These are phyloP conservation scores for Gynandropsis gynandra DNA, from an alignment of 345 rosid genomes.

Conservation along the genomic window DNA sequence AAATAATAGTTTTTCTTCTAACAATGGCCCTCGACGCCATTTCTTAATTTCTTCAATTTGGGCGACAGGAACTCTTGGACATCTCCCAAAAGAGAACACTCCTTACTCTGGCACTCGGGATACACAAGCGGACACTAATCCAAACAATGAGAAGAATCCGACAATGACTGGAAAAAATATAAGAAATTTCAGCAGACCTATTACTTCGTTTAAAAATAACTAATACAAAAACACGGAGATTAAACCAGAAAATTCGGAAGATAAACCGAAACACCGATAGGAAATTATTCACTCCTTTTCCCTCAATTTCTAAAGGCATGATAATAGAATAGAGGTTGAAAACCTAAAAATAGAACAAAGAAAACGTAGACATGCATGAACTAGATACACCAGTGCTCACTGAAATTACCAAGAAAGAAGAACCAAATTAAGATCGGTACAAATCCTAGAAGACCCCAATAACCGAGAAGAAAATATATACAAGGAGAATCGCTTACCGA, in stretches of 20 bases:
- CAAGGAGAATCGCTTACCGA: slow-evolving; percentile 13
- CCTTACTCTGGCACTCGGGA: slow-evolving; percentile 21
- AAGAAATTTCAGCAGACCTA: slow-evolving; percentile 2
- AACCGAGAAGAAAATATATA: too few relatives aligned
- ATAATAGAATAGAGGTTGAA: not conserved
- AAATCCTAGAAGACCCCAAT: too few relatives aligned
- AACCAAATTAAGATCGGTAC: not conserved
- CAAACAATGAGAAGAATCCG: not conserved
- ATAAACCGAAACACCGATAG: slow-evolving; percentile 1
- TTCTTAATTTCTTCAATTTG: slow-evolving; percentile 14
- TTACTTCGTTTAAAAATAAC: not conserved
- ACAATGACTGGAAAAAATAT: not conserved
- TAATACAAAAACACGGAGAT: not conserved
- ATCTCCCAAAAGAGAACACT: slow-evolving; percentile 19
- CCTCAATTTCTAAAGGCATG: not conserved
- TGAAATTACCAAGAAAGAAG: not conserved
- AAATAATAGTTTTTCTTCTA: slow-evolving; percentile 43
- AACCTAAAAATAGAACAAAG: slow-evolving; percentile 2
- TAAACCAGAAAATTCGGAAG: not conserved
- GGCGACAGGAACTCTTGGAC: slow-evolving; percentile 18
- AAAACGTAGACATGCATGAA: slow-evolving; percentile 1
- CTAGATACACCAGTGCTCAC: too few relatives aligned
- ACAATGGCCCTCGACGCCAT: slow-evolving; percentile 75
- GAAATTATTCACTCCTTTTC: not conserved
- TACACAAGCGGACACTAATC: slow-evolving; percentile 1